Evolutionary conservation across 805 yeast species (phyloP), one percentile per base, ranked within the genome.

Genomic region (Kuraishia ogatae): DNA sequence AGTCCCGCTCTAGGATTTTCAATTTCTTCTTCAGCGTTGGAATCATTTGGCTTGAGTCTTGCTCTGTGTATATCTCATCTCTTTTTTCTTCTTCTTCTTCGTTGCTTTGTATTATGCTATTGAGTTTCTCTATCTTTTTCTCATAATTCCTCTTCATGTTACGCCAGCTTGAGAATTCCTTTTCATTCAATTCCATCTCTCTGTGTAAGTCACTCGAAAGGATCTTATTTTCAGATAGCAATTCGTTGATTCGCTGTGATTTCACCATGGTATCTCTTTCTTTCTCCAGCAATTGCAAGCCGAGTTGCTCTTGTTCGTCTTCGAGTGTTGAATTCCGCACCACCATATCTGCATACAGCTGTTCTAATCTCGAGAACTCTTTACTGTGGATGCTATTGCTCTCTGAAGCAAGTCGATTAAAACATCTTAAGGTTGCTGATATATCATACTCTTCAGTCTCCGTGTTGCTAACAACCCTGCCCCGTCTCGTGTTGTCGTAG

Each of bases 1-100:
- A 74, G 58, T 81, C 80, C 54, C 76, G 73, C 60, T 76, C 75
- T 21, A 81, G 66, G 1, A 77, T 72, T 53, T 68, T 69, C 2
- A 68, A 58, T 53, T 59, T 64, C 50, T 64, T 67, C n/a, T 54
- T 59, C 19, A 70, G 54, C 46, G 58, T 61, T 13, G 61, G 63
- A 3, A 66, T 61, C 39, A 63, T 66, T 24, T 57, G 58, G 22
- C 43, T 35, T 5, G 17, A 35, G 43, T 35, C 43, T 52, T 22
- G 19, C 29, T 19, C 49, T 24, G 54, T 20, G 17, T 54, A 20
- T 19, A 21, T 11, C 22, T 50, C 50, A 5, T 54, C 52, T 24
- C 26, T 28, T 39, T 22, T 28, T 13, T 52, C 46, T 28, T 46
- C 22, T 48, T 56, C 22, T 48, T 56, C 58, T 50, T 57, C 54